A percentile compares a stretch with the other conserved stretches of the same genome.
Conservation (phyloP, 2,329 filamentous ascomycete genomes). For the Aspergillus flavus region DNA sequence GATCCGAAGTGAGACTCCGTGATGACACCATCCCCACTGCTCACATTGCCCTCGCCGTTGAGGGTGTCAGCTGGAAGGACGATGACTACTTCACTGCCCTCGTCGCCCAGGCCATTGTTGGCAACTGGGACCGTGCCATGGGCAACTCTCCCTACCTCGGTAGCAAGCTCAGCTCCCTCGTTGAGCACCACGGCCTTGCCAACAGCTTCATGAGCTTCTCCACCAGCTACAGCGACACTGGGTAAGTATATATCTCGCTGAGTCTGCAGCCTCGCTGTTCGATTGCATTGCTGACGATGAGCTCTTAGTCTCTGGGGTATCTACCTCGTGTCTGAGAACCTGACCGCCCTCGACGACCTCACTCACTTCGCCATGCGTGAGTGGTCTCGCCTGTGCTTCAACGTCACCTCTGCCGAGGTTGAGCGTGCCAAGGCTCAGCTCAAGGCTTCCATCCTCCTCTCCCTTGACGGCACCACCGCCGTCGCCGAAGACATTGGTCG, state of each 20-base stretch:
- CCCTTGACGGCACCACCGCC: conserved; percentile 94
- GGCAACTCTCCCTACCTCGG: conserved; percentile 96
- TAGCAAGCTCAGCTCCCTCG: conserved; percentile 94
- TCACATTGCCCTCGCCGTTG: conserved; percentile 97
- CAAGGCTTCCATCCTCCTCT: conserved; percentile 96
- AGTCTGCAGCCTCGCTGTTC: background rate
- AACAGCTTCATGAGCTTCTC: conserved; percentile 99
- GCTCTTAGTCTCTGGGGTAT: conserved; percentile 92
- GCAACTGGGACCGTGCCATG: conserved; percentile 99
- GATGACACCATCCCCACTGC: conserved; percentile 95
- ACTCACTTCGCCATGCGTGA: conserved; percentile 98
- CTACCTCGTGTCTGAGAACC: conserved; percentile 92
- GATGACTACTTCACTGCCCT: conserved; percentile 98
- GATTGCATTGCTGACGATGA: background rate
- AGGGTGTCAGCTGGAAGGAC: conserved; percentile 99
- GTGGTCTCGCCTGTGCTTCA: conserved; percentile 92
- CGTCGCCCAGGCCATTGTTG: conserved; percentile 96
- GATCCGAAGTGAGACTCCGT: conserved; percentile 91
- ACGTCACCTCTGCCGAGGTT: conserved; percentile 84
- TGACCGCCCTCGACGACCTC: conserved; percentile 86
- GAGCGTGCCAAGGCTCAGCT: conserved; percentile 99
- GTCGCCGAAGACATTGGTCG: conserved; percentile 98
- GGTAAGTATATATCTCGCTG: conserved; percentile 60
- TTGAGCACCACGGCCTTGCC: conserved; percentile 92
- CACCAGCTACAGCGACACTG: conserved; percentile 98